Conservation (phyloP, 108 stramenopile genomes). For the Cyclotella choctawhatcheeana region DNA sequence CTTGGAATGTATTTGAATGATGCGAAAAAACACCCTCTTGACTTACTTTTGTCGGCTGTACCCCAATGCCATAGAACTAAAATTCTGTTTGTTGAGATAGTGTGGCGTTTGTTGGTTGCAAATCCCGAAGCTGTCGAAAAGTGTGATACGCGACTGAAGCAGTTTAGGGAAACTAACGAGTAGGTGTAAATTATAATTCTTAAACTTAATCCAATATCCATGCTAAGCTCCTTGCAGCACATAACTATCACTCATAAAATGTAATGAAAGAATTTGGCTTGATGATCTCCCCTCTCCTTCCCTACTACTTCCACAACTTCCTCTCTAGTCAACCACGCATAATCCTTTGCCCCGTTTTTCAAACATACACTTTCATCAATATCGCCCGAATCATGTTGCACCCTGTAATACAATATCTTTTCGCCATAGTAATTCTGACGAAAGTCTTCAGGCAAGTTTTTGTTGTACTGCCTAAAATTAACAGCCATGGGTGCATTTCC, state of each 20-base stretch:
- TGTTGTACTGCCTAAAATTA: slow-evolving; percentile 51
- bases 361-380: slow-evolving; percentile 30
- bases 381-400: slow-evolving; percentile 73
- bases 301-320: slow-evolving; percentile 69
- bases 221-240: not conserved
- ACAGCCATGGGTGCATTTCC: slow-evolving; percentile 76
- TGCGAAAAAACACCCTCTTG: not conserved
- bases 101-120: not conserved
- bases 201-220: not conserved
- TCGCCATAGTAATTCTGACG: slow-evolving; percentile 64
- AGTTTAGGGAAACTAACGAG: too few species aligned
- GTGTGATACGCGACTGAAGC: not conserved
- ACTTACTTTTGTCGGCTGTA: not conserved
- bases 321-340: slow-evolving; percentile 78
- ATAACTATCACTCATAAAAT: slow-evolving; percentile 46
- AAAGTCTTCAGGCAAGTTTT: slow-evolving; percentile 43
- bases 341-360: slow-evolving; percentile 52
- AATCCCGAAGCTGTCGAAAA: not conserved
- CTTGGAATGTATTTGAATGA: not conserved
- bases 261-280: slow-evolving; percentile 81
- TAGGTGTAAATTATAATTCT: not conserved
- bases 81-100: not conserved
- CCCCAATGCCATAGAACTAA: not conserved
- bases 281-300: slow-evolving; percentile 53
- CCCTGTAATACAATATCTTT: slow-evolving; percentile 80